These are phyloP conservation scores for Lipomyces starkeyi DNA, from an alignment of 805 yeast genomes.

Conservation along the genomic window DNA sequence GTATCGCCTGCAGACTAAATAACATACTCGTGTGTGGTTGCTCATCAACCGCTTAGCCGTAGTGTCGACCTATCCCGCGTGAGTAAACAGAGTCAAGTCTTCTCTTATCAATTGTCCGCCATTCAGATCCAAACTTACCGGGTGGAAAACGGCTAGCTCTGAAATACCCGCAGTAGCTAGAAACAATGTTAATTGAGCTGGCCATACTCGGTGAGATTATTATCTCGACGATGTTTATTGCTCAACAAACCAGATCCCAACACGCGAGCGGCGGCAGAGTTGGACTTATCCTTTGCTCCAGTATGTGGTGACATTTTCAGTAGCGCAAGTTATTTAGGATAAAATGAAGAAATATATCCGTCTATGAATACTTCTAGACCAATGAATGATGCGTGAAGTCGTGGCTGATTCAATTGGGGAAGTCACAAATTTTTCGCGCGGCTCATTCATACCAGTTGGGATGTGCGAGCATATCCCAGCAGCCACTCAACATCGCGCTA, in stretches of 20 bases:
- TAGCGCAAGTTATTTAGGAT: not conserved
- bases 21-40: slow-evolving; percentile 80
- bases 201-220: not conserved
- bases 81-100: not conserved
- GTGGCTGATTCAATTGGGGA: not conserved
- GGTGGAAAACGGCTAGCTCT: slow-evolving; percentile 97
- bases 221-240: not conserved
- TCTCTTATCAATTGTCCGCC: not conserved
- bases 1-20: not conserved
- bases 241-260: slow-evolving; percentile 71
- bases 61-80: slow-evolving; percentile 69
- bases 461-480: too few relatives aligned
- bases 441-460: not conserved
- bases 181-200: not conserved
- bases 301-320: slow-evolving; percentile 42
- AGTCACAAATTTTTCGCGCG: slow-evolving; percentile 3
- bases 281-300: slow-evolving; percentile 69
- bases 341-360: not conserved
- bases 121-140: slow-evolving; percentile 53
- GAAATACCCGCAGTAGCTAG: slow-evolving; percentile 82
- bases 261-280: slow-evolving; percentile 87
- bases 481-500: too few relatives aligned
- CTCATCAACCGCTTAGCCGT: slow-evolving; percentile 93
- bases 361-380: not conserved
- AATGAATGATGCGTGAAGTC: not conserved